phyloP scores from a whole-genome alignment of 2,329 filamentous ascomycete genomes.

The Uncinocarpus reesii region DNA sequence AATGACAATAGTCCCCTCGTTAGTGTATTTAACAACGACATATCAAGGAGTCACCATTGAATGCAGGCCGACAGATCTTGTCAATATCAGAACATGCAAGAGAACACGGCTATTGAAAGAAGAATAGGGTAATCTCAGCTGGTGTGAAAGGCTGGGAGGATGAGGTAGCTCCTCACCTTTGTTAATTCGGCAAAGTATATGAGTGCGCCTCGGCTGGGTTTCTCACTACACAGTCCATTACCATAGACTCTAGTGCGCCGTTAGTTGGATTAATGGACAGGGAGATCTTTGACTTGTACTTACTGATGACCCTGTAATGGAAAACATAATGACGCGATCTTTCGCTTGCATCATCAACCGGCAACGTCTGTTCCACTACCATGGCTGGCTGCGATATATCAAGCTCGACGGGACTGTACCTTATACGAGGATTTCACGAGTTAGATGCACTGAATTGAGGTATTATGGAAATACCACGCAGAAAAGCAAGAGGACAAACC shows the following conservation, averaged over 20 bases:
- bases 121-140: neutral
- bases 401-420: neutral
- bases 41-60: no score
- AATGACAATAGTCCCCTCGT: no score
- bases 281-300: neutral
- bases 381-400: neutral
- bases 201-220: neutral
- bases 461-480: neutral
- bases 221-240: conserved; percentile 1
- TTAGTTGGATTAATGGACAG: neutral
- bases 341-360: neutral
- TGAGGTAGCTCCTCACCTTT: no score
- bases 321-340: conserved; percentile 7
- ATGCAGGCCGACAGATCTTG: no score
- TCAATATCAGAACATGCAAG: no score
- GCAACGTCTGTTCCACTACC: conserved; percentile 4
- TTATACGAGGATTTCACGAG: neutral
- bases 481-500: neutral
- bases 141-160: no score
- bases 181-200: neutral
- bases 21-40: no score
- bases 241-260: neutral
- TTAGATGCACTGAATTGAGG: neutral
- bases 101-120: no score
- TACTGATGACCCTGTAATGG: conserved; percentile 5